Percentiles rank a stretch among this genome's conserved stretches.
Conservation (phyloP, 1,284 basidiomycete species). For the Cryptococcus floricola region DNA sequence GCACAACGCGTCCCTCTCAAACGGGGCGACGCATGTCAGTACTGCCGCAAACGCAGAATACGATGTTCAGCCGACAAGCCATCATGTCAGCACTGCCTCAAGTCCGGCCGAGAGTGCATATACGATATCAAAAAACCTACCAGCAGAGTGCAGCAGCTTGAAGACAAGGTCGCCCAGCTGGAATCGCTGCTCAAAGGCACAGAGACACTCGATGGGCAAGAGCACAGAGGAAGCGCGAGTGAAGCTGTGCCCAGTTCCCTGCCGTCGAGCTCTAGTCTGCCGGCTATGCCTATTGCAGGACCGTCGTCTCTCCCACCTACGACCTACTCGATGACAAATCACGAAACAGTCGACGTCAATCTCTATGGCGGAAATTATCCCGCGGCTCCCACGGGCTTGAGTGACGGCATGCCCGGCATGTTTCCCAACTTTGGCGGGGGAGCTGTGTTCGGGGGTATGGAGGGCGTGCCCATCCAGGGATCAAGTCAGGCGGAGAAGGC, state of each 20-base stretch:
- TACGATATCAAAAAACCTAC: constrained; percentile 43
- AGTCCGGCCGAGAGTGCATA: constrained; percentile 35
- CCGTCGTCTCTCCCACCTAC: neutral
- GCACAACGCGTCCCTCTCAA: constrained; percentile 23
- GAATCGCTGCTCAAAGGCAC: constrained; percentile 22
- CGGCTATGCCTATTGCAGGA: too few relatives aligned
- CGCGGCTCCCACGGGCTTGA: neutral
- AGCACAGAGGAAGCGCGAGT: neutral
- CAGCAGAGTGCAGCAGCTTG: constrained; percentile 40
- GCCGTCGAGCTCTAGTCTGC: neutral
- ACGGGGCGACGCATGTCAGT: constrained; percentile 44
- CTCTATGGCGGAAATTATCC: constrained; percentile 2
- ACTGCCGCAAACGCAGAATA: constrained; percentile 43
- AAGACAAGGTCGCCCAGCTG: constrained; percentile 42
- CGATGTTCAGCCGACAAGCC: constrained; percentile 41
- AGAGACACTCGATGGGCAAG: neutral
- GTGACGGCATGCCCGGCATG: neutral
- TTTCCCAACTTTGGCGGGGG: constrained; percentile 17
- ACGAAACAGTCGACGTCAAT: constrained; percentile 15
- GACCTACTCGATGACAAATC: neutral
- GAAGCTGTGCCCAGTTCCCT: neutral
- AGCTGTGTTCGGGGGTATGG: constrained; percentile 11
- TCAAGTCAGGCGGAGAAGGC: neutral
- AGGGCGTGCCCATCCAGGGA: neutral
- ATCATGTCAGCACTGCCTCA: constrained; percentile 37